Evolutionary conservation across 768 basidiomycete genomes (phyloP), one percentile per base, ranked within the genome.

Genomic region (Leccinum arenicola): DNA sequence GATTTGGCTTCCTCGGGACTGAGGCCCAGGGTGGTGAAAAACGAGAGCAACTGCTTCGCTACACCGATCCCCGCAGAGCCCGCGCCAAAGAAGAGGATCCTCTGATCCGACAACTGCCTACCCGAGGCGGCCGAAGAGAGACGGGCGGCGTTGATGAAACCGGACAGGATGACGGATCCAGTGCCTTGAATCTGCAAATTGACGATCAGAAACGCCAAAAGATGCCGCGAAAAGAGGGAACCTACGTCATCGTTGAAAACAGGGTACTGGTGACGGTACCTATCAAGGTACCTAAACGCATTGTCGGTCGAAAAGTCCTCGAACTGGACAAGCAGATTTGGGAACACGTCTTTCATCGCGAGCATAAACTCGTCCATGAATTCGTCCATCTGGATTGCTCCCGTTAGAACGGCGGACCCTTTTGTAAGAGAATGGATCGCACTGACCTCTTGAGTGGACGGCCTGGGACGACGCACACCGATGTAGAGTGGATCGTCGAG

Each of bases 311-410:
- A 86, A 69, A 89, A 92, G 68, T 91, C 84, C 62, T 87, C 86
- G 61, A 87, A 89, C 59, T 90, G 88, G n/a, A 91, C 81, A 62
- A 89, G 75, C 52, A 87, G 74, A 5, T 82, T 74, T 7, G 89
- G 89, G 72, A 88, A 89, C 15, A 83, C 80, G 29, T 82, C 79
- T 47, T 74, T 71, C 78, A 88, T 84, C 9, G 86, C 84, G 15
- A 75, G 70, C 86, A 91, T 90, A 72, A 91, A 89, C 63, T 86
- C 84, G 55, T 86, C 82, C 83, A 91, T 86, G 74, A 91, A 90
- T 38, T 74, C 84, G 47, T 85, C 83, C 79, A 88, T 87, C 84
- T 86, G 11, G 43, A 45, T 45, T 6, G 0, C 15, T 56, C 9
- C 3, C 7, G 40, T 62, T 35, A 60, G 29, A 12, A 54, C 8